phyloP scores from a whole-genome alignment of 2,329 filamentous ascomycete genomes.

The Fusarium sp. region DNA sequence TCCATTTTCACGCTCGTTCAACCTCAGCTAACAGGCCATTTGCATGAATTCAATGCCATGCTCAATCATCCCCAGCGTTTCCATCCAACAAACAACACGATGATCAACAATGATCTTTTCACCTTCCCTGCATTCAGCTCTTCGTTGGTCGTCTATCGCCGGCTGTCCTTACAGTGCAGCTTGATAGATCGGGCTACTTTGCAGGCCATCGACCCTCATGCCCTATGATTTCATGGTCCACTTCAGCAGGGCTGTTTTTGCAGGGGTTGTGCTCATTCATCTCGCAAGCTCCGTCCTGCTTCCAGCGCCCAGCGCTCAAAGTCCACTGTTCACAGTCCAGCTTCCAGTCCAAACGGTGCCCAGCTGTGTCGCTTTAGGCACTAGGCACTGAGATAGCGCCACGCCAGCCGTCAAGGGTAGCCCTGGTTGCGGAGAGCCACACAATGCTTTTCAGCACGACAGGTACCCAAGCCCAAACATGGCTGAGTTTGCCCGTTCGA shows the following conservation, averaged over 20 bases:
- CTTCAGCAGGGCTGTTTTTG: constrained; percentile 35
- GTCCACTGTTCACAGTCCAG: constrained; percentile 22
- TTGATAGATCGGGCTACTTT: constrained; percentile 37
- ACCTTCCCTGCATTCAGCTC: constrained; percentile 24
- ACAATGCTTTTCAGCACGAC: constrained; percentile 36
- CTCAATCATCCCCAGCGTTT: neutral
- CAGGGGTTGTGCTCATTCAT: constrained; percentile 39
- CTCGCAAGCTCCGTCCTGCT: constrained; percentile 38
- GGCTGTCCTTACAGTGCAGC: constrained; percentile 9
- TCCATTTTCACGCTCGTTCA: constrained; percentile 3
- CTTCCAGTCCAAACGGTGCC: constrained; percentile 29
- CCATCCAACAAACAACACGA: neutral
- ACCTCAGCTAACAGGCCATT: neutral
- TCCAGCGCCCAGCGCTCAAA: constrained; percentile 36
- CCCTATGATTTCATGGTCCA: constrained; percentile 45
- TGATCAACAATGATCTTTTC: constrained; percentile 2
- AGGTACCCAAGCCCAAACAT: constrained; percentile 33
- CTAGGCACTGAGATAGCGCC: constrained; percentile 33
- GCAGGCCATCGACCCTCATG: constrained; percentile 36
- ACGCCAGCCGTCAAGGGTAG: constrained; percentile 39
- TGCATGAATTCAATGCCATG: constrained; percentile 6
- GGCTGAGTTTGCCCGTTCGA: constrained; percentile 29
- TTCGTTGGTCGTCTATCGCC: constrained; percentile 16
- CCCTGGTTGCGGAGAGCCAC: constrained; percentile 36
- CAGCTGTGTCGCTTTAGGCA: constrained; percentile 27